Conservation (phyloP, 768 basidiomycete species). For the Serendipita sp. region DNA sequence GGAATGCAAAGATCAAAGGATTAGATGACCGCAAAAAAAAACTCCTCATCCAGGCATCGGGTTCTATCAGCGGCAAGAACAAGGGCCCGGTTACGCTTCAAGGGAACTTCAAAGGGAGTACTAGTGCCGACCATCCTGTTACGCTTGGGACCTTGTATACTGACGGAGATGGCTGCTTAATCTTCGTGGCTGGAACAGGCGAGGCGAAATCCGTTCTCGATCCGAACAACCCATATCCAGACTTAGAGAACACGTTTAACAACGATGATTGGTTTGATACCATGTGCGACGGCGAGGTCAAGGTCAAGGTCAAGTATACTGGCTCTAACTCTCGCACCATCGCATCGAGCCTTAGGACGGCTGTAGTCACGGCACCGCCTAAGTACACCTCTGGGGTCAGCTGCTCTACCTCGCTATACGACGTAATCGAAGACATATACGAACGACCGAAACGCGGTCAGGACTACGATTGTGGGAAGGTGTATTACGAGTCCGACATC, state of each 20-base stretch:
- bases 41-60: too few relatives aligned
- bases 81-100: slow-evolving; percentile 9
- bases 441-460: too few relatives aligned
- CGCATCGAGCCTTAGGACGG: slow-evolving; percentile 12
- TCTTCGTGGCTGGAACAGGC: slow-evolving; percentile 21
- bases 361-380: slow-evolving; percentile 18
- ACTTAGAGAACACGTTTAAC: slow-evolving; percentile 20
- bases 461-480: too few relatives aligned
- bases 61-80: not conserved
- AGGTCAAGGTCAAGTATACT: slow-evolving; percentile 14
- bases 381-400: slow-evolving; percentile 17
- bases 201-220: slow-evolving; percentile 13
- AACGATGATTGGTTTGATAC: slow-evolving; percentile 23
- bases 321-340: not conserved
- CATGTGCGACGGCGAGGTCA: slow-evolving; percentile 21
- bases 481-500: too few relatives aligned
- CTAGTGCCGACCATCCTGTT: slow-evolving; percentile 9
- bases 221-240: slow-evolving; percentile 9
- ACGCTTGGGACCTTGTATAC: slow-evolving; percentile 16
- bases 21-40: too few relatives aligned
- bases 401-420: too few relatives aligned
- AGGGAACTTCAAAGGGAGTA: slow-evolving; percentile 16
- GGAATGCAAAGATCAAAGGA: too few relatives aligned
- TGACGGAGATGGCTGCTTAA: slow-evolving; percentile 19
- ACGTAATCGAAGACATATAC: too few relatives aligned